A percentile compares a stretch with the other conserved stretches of the same genome.
These are phyloP conservation scores for Puccinia novopanici DNA, from an alignment of 1,284 basidiomycete genomes.

Conservation along the genomic window DNA sequence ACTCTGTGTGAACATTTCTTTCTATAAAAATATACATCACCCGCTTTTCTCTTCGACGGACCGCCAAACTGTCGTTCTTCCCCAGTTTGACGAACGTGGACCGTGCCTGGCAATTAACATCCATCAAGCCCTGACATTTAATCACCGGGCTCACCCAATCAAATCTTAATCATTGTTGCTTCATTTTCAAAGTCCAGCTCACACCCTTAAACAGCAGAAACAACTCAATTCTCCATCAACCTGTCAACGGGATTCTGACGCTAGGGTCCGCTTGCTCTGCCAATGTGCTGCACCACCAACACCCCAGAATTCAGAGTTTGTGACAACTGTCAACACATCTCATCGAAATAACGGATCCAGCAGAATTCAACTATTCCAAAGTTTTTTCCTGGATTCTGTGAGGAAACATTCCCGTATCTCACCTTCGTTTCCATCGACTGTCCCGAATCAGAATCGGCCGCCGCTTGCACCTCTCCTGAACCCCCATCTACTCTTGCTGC, in stretches of 20 bases:
- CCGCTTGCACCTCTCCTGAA: not conserved
- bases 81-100: too few relatives aligned
- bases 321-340: too few relatives aligned
- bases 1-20: not conserved
- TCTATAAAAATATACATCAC: not conserved
- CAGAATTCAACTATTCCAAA: too few relatives aligned
- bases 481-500: not conserved
- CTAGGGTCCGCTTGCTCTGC: not conserved
- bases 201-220: not conserved
- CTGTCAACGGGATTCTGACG: not conserved
- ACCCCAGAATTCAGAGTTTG: too few relatives aligned
- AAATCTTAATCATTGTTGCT: not conserved
- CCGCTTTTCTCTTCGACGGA: too few relatives aligned
- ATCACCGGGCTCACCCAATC: not conserved
- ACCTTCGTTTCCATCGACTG: not conserved
- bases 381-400: too few relatives aligned
- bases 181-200: not conserved
- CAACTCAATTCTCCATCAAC: conserved; percentile 13
- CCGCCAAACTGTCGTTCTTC: too few relatives aligned
- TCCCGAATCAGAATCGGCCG: too few relatives aligned
- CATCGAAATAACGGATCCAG: not conserved
- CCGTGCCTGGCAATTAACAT: not conserved
- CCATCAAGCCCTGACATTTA: not conserved
- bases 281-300: not conserved
- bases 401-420: too few relatives aligned